phyloP scores from a whole-genome alignment of 805 yeast genomes.

The Yamadazyma laniorum region DNA sequence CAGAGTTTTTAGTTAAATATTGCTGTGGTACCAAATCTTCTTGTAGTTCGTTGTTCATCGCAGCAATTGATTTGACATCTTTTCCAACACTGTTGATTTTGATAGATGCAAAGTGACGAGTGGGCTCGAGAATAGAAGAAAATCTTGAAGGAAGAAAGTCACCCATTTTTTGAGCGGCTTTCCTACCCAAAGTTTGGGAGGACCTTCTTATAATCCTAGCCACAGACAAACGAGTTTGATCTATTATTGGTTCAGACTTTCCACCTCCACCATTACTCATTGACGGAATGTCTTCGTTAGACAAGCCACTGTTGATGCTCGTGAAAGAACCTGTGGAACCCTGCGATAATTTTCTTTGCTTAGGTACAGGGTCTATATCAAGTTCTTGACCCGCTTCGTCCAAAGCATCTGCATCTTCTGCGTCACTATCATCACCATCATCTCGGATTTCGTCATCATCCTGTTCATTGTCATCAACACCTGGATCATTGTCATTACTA shows the following conservation, averaged over 20 bases:
- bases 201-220: conserved; percentile 75
- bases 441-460: conserved; percentile 31
- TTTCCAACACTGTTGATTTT: conserved; percentile 51
- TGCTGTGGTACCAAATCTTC: conserved; percentile 32
- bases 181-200: conserved; percentile 72
- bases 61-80: conserved; percentile 44
- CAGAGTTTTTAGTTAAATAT: conserved; percentile 19
- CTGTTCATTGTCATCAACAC: conserved; percentile 15
- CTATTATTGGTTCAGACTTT: conserved; percentile 63
- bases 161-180: conserved; percentile 86
- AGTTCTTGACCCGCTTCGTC: conserved; percentile 23
- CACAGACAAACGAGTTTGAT: conserved; percentile 66
- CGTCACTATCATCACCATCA: conserved; percentile 27
- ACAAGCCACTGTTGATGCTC: conserved; percentile 30
- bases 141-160: conserved; percentile 80
- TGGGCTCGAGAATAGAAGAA: conserved; percentile 81
- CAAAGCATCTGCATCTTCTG: conserved; percentile 22
- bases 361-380: conserved; percentile 21
- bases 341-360: conserved; percentile 39
- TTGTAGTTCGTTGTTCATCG: conserved; percentile 38
- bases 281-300: conserved; percentile 22
- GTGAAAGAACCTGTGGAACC: conserved; percentile 36
- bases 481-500: conserved; percentile 18
- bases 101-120: conserved; percentile 86
- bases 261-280: conserved; percentile 13